Evolutionary conservation across 495 filamentous ascomycete species (phyloP).

Genomic region (Hypoxylon perforatum): DNA sequence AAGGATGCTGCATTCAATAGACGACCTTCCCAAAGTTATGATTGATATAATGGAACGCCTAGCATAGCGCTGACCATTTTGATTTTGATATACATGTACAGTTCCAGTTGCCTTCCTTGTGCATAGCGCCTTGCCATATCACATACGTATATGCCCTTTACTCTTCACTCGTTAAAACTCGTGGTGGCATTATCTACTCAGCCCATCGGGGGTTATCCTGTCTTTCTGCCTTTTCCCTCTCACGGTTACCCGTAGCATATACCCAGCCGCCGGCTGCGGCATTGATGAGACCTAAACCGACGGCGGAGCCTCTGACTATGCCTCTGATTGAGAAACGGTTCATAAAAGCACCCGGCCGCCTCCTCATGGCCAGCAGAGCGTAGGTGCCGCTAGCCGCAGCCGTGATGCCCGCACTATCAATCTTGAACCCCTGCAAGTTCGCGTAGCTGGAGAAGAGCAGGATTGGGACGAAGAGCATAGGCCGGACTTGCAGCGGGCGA

Average conservation of each 20-base stretch:
- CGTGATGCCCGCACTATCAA: constrained; percentile 83
- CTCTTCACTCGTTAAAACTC: background rate
- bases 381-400: constrained; percentile 91
- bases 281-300: constrained; percentile 78
- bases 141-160: no score
- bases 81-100: no score
- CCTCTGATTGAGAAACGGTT: constrained; percentile 76
- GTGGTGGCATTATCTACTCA: constrained; percentile 15
- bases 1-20: no score
- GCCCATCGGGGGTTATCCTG: constrained; percentile 61
- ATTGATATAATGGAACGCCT: no score
- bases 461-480: constrained; percentile 83
- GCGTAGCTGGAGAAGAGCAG: constrained; percentile 90
- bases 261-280: constrained; percentile 74
- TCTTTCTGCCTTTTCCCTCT: constrained; percentile 58
- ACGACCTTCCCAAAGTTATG: no score
- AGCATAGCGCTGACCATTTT: no score
- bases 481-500: constrained; percentile 78
- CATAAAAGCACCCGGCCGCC: constrained; percentile 62
- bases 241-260: constrained; percentile 72
- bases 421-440: constrained; percentile 79
- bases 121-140: background rate
- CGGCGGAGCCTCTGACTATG: constrained; percentile 73
- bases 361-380: constrained; percentile 75
- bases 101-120: no score